Percentiles rank a stretch among this genome's conserved stretches.
These are phyloP conservation scores for Pichia exigua DNA, from an alignment of 805 yeast species.

Conservation along the genomic window DNA sequence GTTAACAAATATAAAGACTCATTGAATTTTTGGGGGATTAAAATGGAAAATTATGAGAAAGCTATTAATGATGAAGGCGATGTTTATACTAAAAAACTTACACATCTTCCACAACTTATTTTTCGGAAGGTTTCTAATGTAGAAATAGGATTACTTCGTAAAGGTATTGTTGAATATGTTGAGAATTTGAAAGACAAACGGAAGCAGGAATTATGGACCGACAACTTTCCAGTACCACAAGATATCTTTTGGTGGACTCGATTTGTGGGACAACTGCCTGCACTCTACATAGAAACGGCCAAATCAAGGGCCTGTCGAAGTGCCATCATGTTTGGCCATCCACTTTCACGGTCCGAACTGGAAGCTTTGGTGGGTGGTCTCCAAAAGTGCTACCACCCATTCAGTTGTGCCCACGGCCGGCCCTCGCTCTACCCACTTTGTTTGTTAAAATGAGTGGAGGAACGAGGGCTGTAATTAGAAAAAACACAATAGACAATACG, in stretches of 20 bases:
- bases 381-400: slow-evolving; percentile 48
- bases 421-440: slow-evolving; percentile 45
- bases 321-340: slow-evolving; percentile 67
- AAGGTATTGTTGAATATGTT: slow-evolving; percentile 36
- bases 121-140: slow-evolving; percentile 16
- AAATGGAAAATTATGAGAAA: not conserved
- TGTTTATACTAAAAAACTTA: slow-evolving; percentile 16
- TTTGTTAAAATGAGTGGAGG: not conserved
- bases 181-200: slow-evolving; percentile 5
- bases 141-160: slow-evolving; percentile 26
- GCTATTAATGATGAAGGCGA: not conserved
- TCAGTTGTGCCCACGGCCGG: slow-evolving; percentile 82
- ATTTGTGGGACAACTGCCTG: slow-evolving; percentile 38
- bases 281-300: slow-evolving; percentile 39
- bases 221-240: not conserved
- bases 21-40: slow-evolving; percentile 40
- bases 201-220: not conserved
- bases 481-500: no score
- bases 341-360: slow-evolving; percentile 38
- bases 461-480: no score
- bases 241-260: slow-evolving; percentile 4
- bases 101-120: slow-evolving; percentile 40
- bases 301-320: slow-evolving; percentile 60
- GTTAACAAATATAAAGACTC: slow-evolving; percentile 23
- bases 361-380: slow-evolving; percentile 34